Evolutionary conservation across 163 green algal species (phyloP).

Genomic region (Scenedesmus sp.): DNA sequence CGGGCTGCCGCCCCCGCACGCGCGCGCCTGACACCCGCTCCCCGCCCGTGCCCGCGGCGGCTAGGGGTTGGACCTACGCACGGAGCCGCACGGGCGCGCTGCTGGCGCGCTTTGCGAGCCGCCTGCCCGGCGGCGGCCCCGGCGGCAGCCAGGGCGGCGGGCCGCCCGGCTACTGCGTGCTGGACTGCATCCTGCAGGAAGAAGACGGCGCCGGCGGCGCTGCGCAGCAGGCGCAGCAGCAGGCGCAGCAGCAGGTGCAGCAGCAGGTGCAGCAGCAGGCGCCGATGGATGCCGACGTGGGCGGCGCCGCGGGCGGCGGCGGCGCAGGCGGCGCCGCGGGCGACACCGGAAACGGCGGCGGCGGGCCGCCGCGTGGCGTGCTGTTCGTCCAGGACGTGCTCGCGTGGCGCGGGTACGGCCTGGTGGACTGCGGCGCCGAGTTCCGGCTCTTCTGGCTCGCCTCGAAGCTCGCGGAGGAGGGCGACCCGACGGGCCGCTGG

Average conservation of each 20-base stretch:
- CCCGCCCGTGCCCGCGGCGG: neutral
- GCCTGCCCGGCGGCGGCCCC: conserved; percentile 71
- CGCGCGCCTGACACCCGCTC: no score
- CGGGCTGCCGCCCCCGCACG: no score
- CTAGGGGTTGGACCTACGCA: conserved; percentile 67
- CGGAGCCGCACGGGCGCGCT: conserved; percentile 71
- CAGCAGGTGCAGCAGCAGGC: conserved; percentile 6
- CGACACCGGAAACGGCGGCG: neutral
- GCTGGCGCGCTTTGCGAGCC: conserved; percentile 75
- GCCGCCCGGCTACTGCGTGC: conserved; percentile 68
- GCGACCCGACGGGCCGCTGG: conserved; percentile 15
- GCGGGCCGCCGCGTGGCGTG: neutral
- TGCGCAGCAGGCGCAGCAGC: conserved; percentile 30
- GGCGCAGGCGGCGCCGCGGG: neutral
- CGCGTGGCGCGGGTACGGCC: conserved; percentile 83
- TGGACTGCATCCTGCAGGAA: conserved; percentile 88
- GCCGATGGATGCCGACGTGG: neutral
- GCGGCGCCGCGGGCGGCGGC: neutral
- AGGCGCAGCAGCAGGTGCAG: conserved; percentile 19
- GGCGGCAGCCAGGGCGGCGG: conserved; percentile 1
- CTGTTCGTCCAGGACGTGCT: conserved; percentile 74
- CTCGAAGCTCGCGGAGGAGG: conserved; percentile 79
- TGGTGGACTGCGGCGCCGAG: conserved; percentile 87
- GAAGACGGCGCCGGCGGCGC: conserved; percentile 74
- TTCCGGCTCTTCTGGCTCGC: conserved; percentile 88